Base-by-base conservation (phyloP, 202 grass and related monocot genomes). In the Carex arenaria region DNA sequence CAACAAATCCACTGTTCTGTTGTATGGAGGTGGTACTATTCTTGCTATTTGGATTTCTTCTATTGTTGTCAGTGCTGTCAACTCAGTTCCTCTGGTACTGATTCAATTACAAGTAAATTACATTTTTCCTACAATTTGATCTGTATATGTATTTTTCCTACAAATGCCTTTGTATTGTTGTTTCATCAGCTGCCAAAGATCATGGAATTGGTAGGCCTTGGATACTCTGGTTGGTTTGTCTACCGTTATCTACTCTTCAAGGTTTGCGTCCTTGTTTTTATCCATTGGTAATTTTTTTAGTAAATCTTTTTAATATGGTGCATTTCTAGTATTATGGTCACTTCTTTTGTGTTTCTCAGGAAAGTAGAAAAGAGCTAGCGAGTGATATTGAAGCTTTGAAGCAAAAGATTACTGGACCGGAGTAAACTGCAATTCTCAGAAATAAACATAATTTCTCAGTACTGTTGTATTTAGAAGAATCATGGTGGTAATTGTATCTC, bases 231-330 rank as follows among this genome's bases (percentile, higher is more conserved):
- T 70, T 96, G 93, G 93, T 93, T 93, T 56, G 85, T 96, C 22
- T 96, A 93, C n/a, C 87, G 89, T 14, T 89, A 89, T 76, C 72
- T 91, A 17, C 93, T 93, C 34, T 96, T 96, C 82, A 90, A 96
- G 87, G 93, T 89, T 30, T 60, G 19, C 61, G 13, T 36, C 8
- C 13, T 38, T 47, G 55, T 57, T 36, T 26, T n/a, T 54, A 40
- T 13, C 23, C 31, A 7, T 60, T 82, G 19, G 7, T 54, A 23
- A 65, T 70, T 22, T 13, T 77, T 70, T 22, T 13, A 78, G 19
- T 63, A 66, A 31, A 40, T 72, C 1, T 10, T 34, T 72, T 87
- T 42, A 18, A 45, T 54, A 11, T 62, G 36, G 18, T 68, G 65
- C 56, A 28, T 64, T 1, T 84, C 40, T 80, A 68, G 55, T 77